Conservation (phyloP, 208 protist species). For the Crithidia fasciculata region DNA sequence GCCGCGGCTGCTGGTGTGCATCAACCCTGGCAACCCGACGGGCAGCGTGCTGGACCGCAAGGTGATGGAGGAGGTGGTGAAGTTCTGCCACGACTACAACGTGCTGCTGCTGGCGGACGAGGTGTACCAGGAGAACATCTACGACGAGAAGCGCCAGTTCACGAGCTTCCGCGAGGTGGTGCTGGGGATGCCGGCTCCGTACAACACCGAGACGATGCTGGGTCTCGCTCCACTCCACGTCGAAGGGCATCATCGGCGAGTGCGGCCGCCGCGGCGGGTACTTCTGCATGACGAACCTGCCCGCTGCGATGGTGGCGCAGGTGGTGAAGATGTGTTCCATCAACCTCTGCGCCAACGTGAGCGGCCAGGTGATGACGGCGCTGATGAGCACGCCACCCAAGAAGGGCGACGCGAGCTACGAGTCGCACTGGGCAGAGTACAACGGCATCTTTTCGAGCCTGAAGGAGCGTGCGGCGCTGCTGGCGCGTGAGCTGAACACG, state of each 20-base stretch:
- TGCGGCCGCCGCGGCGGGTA: slow-evolving; percentile 99
- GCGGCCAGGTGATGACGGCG: slow-evolving; percentile 94
- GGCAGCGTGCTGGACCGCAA: slow-evolving; percentile 86
- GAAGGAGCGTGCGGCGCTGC: slow-evolving; percentile 61
- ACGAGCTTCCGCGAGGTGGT: slow-evolving; percentile 91
- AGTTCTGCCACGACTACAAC: slow-evolving; percentile 66
- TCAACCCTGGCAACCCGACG: slow-evolving; percentile 99
- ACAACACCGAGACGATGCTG: slow-evolving; percentile 67
- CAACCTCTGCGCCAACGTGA: slow-evolving; percentile 96
- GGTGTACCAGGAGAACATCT: slow-evolving; percentile 99
- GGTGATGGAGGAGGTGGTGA: slow-evolving; percentile 85
- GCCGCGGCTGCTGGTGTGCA: slow-evolving; percentile 95
- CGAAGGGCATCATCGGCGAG: slow-evolving; percentile 98
- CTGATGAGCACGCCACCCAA: slow-evolving; percentile 97
- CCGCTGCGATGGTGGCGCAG: slow-evolving; percentile 70
- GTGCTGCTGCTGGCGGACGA: slow-evolving; percentile 98
- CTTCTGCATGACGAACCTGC: slow-evolving; percentile 91
- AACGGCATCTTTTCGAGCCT: slow-evolving; percentile 78
- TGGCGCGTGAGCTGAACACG: slow-evolving; percentile 90
- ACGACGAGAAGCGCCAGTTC: slow-evolving; percentile 89
- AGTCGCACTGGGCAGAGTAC: slow-evolving; percentile 84
- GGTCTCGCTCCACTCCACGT: slow-evolving; percentile 97
- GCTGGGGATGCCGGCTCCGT: slow-evolving; percentile 64
- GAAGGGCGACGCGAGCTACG: slow-evolving; percentile 91
- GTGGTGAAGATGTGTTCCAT: slow-evolving; percentile 97